phyloP scores from a whole-genome alignment of 2,329 filamentous ascomycete genomes.

The Paraphaeosphaeria sporulosa region DNA sequence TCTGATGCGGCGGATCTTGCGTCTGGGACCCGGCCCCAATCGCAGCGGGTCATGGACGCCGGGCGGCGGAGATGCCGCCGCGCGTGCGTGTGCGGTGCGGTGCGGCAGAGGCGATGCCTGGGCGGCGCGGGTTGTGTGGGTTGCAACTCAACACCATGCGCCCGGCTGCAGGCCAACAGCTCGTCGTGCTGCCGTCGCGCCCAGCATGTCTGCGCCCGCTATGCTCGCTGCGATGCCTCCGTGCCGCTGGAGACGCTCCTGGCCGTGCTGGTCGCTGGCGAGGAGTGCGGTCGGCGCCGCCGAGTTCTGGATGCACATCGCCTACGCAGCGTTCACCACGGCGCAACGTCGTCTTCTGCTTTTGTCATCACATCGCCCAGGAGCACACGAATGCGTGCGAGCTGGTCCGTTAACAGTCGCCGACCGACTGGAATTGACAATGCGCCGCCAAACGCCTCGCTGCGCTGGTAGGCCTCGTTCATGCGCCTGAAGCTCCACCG shows the following conservation, averaged over 20 bases:
- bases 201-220: not conserved
- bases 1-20: slow-evolving; percentile 23
- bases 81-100: slow-evolving; percentile 16
- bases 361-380: slow-evolving; percentile 13
- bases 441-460: slow-evolving; percentile 11
- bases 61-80: slow-evolving; percentile 20
- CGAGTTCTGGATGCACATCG: slow-evolving; percentile 10
- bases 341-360: slow-evolving; percentile 7
- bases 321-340: not conserved
- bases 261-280: too few relatives aligned
- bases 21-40: slow-evolving; percentile 31
- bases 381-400: not conserved
- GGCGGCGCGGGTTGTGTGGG: not conserved
- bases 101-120: slow-evolving; percentile 12
- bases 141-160: slow-evolving; percentile 2
- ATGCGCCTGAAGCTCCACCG: not conserved
- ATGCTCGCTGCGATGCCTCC: slow-evolving; percentile 17
- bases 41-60: slow-evolving; percentile 6
- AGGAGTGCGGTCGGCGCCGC: slow-evolving; percentile 13
- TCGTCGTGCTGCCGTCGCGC: not conserved
- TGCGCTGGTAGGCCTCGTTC: slow-evolving; percentile 6
- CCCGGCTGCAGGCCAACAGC: not conserved
- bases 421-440: slow-evolving; percentile 16
- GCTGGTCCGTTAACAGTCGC: slow-evolving; percentile 9
- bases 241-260: too few relatives aligned